Percentiles rank a stretch among this genome's conserved stretches.
phyloP scores from a whole-genome alignment of 1,284 basidiomycete species.

The Erythrobasidium hasegawianum region DNA sequence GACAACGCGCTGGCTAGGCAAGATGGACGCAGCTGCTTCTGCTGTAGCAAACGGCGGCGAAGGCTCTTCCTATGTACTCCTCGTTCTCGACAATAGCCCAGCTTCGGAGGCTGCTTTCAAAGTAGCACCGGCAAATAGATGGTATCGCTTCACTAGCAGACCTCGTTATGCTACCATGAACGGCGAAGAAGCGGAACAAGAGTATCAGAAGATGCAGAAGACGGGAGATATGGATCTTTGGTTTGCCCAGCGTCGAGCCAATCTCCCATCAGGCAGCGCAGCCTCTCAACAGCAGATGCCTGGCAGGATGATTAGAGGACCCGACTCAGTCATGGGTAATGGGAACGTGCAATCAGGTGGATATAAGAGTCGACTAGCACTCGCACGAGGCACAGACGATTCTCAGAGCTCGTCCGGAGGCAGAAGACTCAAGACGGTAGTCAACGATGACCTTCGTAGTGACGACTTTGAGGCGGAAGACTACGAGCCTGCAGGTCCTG shows the following conservation, averaged over 20 bases:
- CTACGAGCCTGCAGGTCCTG: slow-evolving; percentile 32
- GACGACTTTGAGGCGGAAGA: slow-evolving; percentile 52
- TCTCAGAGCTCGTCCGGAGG: slow-evolving; percentile 17
- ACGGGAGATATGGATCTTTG: slow-evolving; percentile 39
- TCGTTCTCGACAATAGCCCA: slow-evolving; percentile 45
- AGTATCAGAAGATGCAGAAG: slow-evolving; percentile 54
- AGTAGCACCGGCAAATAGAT: slow-evolving; percentile 76
- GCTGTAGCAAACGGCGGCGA: slow-evolving; percentile 38
- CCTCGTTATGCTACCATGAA: slow-evolving; percentile 66
- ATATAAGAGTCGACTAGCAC: slow-evolving; percentile 44
- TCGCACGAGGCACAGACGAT: slow-evolving; percentile 25
- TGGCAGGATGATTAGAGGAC: slow-evolving; percentile 43
- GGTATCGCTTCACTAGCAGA: slow-evolving; percentile 85
- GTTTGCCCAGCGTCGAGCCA: slow-evolving; percentile 31
- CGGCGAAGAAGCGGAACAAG: slow-evolving; percentile 65
- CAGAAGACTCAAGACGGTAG: slow-evolving; percentile 12
- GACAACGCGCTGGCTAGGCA: slow-evolving; percentile 61
- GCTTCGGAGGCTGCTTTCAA: slow-evolving; percentile 58
- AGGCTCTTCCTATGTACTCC: slow-evolving; percentile 46
- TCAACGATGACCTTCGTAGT: slow-evolving; percentile 42
- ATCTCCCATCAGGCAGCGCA: slow-evolving; percentile 3
- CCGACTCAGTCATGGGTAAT: slow-evolving; percentile 32
- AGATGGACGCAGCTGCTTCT: slow-evolving; percentile 65
- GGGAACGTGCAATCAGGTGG: slow-evolving; percentile 46
- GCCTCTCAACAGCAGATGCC: slow-evolving; percentile 36